phyloP scores from a whole-genome alignment of 2,329 filamentous ascomycete species.

The Calonectria montana region DNA sequence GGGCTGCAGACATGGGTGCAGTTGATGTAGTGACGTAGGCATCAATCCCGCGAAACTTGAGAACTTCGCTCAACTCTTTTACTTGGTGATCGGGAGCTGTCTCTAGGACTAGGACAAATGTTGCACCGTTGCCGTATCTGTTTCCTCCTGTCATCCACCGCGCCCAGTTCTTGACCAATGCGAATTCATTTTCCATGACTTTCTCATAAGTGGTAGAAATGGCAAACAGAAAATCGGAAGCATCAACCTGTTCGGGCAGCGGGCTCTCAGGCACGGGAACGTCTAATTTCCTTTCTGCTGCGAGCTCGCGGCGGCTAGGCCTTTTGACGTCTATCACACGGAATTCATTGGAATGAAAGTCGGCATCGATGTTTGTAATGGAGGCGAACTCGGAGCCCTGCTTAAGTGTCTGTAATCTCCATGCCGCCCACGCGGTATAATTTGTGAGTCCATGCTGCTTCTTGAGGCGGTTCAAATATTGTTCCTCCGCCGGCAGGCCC shows the following conservation, averaged over 20 bases:
- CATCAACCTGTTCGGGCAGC: slow-evolving; percentile 49
- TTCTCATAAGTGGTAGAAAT: slow-evolving; percentile 57
- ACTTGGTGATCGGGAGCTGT: slow-evolving; percentile 50
- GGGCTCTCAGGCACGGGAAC: slow-evolving; percentile 48
- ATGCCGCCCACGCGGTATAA: slow-evolving; percentile 48
- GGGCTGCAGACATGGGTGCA: slow-evolving; percentile 45
- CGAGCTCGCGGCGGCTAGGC: slow-evolving; percentile 40
- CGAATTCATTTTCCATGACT: slow-evolving; percentile 51
- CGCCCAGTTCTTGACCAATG: slow-evolving; percentile 56
- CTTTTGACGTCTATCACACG: slow-evolving; percentile 42
- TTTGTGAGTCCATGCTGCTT: slow-evolving; percentile 44
- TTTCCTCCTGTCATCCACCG: slow-evolving; percentile 58
- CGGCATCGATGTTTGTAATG: slow-evolving; percentile 44
- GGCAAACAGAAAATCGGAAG: slow-evolving; percentile 55
- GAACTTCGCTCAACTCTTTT: slow-evolving; percentile 41
- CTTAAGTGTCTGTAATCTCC: slow-evolving; percentile 46
- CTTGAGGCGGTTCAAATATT: slow-evolving; percentile 46
- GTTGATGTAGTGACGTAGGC: slow-evolving; percentile 49
- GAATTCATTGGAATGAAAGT: slow-evolving; percentile 46
- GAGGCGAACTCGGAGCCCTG: slow-evolving; percentile 42
- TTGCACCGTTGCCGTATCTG: slow-evolving; percentile 55
- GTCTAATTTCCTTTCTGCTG: slow-evolving; percentile 45
- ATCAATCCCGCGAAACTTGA: slow-evolving; percentile 53
- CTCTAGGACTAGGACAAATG: slow-evolving; percentile 55
- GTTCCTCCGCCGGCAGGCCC: slow-evolving; percentile 44